phyloP scores from a whole-genome alignment of 345 rosid genomes.

The Orychophragmus violaceus region DNA sequence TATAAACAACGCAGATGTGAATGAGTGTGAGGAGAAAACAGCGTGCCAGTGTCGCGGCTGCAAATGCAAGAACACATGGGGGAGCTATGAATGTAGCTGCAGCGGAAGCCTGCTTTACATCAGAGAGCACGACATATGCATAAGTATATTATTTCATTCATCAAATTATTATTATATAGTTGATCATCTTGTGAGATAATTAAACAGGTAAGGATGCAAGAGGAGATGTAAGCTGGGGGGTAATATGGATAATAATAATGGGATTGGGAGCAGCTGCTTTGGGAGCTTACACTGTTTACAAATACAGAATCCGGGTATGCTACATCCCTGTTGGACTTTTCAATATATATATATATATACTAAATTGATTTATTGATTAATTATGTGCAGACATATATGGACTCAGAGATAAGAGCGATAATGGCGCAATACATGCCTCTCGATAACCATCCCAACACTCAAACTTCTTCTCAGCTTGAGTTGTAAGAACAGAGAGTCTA shows the following conservation, averaged over 20 bases:
- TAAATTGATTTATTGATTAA: neutral
- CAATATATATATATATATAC: neutral
- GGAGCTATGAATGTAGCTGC: slow-evolving; percentile 88
- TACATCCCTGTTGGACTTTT: neutral
- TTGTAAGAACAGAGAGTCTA: neutral
- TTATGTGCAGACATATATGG: slow-evolving; percentile 80
- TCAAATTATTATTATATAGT: neutral
- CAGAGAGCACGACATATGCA: slow-evolving; percentile 76
- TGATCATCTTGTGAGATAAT: too few relatives aligned
- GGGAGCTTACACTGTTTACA: slow-evolving; percentile 85
- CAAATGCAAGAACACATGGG: slow-evolving; percentile 81
- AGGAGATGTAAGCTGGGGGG: slow-evolving; percentile 60
- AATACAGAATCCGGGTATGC: slow-evolving; percentile 77
- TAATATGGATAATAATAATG: slow-evolving; percentile 72
- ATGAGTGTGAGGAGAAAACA: slow-evolving; percentile 78
- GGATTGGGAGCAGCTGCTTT: slow-evolving; percentile 72
- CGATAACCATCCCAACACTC: slow-evolving; percentile 56
- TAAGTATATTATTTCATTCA: slow-evolving; percentile 35
- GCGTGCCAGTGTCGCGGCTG: slow-evolving; percentile 53
- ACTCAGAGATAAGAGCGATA: slow-evolving; percentile 92
- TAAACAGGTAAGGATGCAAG: slow-evolving; percentile 30
- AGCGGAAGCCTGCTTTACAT: slow-evolving; percentile 60
- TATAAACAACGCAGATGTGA: slow-evolving; percentile 26
- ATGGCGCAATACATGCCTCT: slow-evolving; percentile 99
- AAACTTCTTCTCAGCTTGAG: slow-evolving; percentile 31